Evolutionary conservation across 73 alveolate species (phyloP), one percentile per base, ranked within the genome.

Genomic region (Tetrahymena elliotti): DNA sequence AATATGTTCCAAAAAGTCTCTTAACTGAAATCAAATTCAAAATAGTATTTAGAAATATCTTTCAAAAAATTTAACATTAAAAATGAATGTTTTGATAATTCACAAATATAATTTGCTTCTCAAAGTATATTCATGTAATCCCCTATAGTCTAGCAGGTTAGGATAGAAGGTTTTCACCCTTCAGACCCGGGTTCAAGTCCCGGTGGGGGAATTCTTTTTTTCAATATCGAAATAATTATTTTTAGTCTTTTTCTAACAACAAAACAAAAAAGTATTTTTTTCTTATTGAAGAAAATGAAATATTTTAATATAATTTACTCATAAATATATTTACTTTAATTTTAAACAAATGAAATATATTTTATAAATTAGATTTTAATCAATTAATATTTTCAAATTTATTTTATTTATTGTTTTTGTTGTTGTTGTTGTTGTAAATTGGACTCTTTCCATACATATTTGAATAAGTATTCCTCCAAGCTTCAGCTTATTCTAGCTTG

Each of bases 101-200:
- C 9, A 4, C 53, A 40, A 40, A 40, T 40, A 40, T 12, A 40
- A 8, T 2, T 47, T 6, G 27, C 2, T 18, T 47, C 20, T 8
- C 20, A 47, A 18, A 18, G 2, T 47, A 6, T 47, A 68, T 18
- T 68, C 33, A 27, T 68, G 88, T 68, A 68, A 68, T 68, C 88
- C 88, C 88, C 88, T 68, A 68, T 68, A 68, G 88, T 68, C 88
- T 68, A 68, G 88, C 88, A 68, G 88, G 88, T 68, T 68, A 68
- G 88, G 88, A 68, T 68, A 68, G 88, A 68, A 68, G 88, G 88
- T 68, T 68, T 68, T 68, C 88, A 68, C 88, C 88, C 88, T 68
- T 68, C 88, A 68, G 88, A 68, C 88, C 88, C 88, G 88, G 88
- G 88, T 68, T 68, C 88, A 68, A 68, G 88, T 68, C 88, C 88